A percentile compares a stretch with the other conserved stretches of the same genome.
Conservation (phyloP, 2,329 filamentous ascomycete species). For the Arthrobotrys conoides region DNA sequence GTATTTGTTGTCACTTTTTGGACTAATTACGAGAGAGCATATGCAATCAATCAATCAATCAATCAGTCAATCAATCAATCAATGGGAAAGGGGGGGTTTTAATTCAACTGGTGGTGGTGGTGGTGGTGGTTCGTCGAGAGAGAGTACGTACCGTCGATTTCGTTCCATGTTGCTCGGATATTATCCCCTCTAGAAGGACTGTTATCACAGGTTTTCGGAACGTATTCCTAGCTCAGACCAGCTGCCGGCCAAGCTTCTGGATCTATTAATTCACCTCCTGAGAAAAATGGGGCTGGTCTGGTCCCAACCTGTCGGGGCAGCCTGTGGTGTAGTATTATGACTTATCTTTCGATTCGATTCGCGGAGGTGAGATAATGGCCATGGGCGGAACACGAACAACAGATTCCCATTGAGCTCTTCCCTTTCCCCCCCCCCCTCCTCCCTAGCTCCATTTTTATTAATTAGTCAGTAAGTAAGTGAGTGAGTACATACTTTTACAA, state of each 20-base stretch:
- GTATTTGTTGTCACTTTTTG: slow-evolving; percentile 61
- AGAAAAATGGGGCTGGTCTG: slow-evolving; percentile 54
- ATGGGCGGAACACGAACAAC: slow-evolving; percentile 36
- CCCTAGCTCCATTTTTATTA: slow-evolving; percentile 45
- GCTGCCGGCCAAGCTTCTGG: slow-evolving; percentile 60
- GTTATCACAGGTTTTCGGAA: slow-evolving; percentile 57
- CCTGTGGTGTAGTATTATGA: slow-evolving; percentile 39
- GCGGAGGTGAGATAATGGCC: slow-evolving; percentile 54
- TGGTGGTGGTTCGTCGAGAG: slow-evolving; percentile 18
- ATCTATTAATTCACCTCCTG: slow-evolving; percentile 59
- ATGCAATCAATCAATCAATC: slow-evolving; percentile 46
- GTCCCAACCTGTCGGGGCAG: slow-evolving; percentile 45
- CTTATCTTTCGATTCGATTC: slow-evolving; percentile 33
- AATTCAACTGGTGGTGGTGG: background rate
- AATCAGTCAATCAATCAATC: too few species aligned
- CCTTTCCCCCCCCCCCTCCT: background rate
- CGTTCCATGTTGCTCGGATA: slow-evolving; percentile 54
- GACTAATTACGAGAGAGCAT: slow-evolving; percentile 62
- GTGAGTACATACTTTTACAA: slow-evolving; percentile 1
- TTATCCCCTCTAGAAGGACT: slow-evolving; percentile 39
- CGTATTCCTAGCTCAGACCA: slow-evolving; percentile 60
- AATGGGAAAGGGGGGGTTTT: slow-evolving; percentile 14
- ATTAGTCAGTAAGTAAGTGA: too few species aligned
- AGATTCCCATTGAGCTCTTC: slow-evolving; percentile 57
- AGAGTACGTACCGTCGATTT: slow-evolving; percentile 51